Evolutionary conservation across 2,329 filamentous ascomycete species (phyloP), one percentile per base, ranked within the genome.

Genomic region (Pseudogymnoascus sp.): DNA sequence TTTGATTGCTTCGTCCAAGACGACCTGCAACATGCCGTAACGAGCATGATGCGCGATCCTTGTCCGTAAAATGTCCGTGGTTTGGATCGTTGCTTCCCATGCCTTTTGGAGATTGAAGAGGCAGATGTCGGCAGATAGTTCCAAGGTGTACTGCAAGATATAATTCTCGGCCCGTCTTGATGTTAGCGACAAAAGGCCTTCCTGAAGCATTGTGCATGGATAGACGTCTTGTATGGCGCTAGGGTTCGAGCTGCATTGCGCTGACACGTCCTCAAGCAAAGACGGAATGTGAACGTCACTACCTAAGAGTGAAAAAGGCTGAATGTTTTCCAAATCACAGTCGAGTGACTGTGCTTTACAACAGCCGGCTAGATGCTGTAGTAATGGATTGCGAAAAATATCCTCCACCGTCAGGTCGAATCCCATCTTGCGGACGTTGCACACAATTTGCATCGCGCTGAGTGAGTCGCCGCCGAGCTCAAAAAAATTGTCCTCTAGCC

Each of bases 391-490:
- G 69, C 21, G 21, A 21, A 77, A 77, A 27, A 76, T 72, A 66
- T 76, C 75, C 4, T 73, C 73, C 42, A 76, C 74, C 7, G 74
- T 75, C 42, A 77, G 66, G 25, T 70, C 68, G 38, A 77, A 21
- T 5, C 60, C 44, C 17, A 21, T 12, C 17, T n/a, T 36, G 39
- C 62, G 63, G 17, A 60, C 39, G 4, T 25, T 71, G 21, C 79
- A 75, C 0, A 81, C 78, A 3, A 81, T 64, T 39, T 76, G 78
- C 69, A 75, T 77, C 2, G 71, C 70, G 12, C 62, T 39, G 0
- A 73, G 59, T 1, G 72, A 74, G 51, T 73, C 71, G 10, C 73
- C 73, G 13, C 72, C 71, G 1, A 74, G 64, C 1, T 64, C 63
- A 63, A 74, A 73, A 69, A 79, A 79, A 63, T 72, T 77, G 58